Evolutionary conservation across 169 alveolate genomes (phyloP).

Genomic region (Amoebophrya sp.): DNA sequence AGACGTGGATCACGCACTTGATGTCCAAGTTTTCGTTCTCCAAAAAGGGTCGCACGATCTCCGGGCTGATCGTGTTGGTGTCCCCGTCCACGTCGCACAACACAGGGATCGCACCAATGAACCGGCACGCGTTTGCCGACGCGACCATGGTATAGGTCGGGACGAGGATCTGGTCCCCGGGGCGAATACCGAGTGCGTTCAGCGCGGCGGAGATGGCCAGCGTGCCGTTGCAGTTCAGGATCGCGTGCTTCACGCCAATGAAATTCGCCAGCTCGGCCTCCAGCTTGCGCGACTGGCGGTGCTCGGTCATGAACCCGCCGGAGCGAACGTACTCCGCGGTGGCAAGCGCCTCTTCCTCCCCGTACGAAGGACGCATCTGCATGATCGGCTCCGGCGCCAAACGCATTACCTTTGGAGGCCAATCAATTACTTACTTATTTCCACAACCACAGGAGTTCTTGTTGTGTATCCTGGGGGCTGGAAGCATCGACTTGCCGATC

Average conservation of each 20-base stretch:
- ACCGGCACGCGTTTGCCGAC: background rate
- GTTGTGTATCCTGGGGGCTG: too few species aligned
- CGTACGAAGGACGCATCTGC: background rate
- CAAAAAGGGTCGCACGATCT: background rate
- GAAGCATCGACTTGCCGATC: too few species aligned
- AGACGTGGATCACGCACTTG: background rate
- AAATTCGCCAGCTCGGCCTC: background rate
- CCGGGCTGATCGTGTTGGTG: background rate
- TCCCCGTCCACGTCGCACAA: background rate
- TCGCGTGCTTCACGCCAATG: background rate
- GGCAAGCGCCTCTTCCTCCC: background rate
- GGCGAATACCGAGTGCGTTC: background rate
- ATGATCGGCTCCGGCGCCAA: background rate
- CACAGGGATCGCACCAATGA: background rate
- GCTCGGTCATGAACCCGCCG: background rate
- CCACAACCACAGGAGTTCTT: too few species aligned
- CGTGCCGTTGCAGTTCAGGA: background rate
- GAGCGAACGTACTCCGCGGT: background rate
- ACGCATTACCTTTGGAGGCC: too few species aligned
- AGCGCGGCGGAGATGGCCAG: background rate
- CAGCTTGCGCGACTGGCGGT: background rate
- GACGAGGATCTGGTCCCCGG: background rate
- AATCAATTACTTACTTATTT: too few species aligned
- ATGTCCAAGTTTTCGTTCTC: background rate
- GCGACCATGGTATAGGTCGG: background rate